Evolutionary conservation across 352 stramenopile species (phyloP), one percentile per base, ranked within the genome.

Genomic region (Phytophthora macrochlamydospora): DNA sequence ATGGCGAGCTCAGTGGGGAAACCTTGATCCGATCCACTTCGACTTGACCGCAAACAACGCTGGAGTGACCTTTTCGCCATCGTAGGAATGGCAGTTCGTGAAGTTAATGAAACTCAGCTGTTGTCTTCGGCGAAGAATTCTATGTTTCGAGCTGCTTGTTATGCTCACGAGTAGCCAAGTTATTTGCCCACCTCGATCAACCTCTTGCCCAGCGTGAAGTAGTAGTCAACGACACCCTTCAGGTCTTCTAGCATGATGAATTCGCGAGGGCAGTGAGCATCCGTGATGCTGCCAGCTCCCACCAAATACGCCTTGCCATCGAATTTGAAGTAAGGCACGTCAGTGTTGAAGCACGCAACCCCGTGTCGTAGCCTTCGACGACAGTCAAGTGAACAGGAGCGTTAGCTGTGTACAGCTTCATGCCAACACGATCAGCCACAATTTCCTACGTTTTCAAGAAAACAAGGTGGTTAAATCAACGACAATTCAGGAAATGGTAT

Each of bases 261-360:
- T 67, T 93, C 85, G 18, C 85, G 79, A 18, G 80, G 76, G 56
- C 82, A 93, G 44, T 93, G 85, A 1, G 85, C 85, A 62, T 93
- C 81, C 4, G 79, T 91, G 66, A 93, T 93, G 57, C 72, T 88
- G 51, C 85, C 85, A 5, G 82, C 82, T 30, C 85, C 85, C n/a
- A 93, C 73, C 32, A 93, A 73, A 59, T 91, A 93, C n/a, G 82
- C 81, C 59, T 87, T 90, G 46, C 85, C 85, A 35, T 91, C 81
- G 55, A 88, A 93, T 42, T 89, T 74, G 62, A 95, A 93, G 75
- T 94, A 97, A 37, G 87, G 85, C n/a, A 97, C 89, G 38, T 96
- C 89, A 0, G 89, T 95, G 65, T 96, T 97, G 71, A 95, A 97
- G 32, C 81, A 93, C 5, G 89, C 89, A 13, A 97, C 32, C 91